Evolutionary conservation across 305 asterid species (phyloP).

Genomic region (Fraxinus sp.): DNA sequence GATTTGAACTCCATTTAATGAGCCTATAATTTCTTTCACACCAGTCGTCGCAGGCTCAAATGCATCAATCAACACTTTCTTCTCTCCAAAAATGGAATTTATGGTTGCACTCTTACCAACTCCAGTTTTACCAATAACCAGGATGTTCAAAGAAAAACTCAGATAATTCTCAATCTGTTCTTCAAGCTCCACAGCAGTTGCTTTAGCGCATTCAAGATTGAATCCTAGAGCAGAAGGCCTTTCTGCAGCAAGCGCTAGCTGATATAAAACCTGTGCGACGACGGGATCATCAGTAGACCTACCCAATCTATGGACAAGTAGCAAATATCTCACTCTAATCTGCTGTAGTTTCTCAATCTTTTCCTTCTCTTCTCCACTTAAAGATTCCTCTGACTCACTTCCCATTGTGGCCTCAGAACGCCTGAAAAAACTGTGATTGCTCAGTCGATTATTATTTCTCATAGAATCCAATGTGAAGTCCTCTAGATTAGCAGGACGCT

Average conservation of each 20-base stretch:
- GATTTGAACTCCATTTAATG: slow-evolving; percentile 50
- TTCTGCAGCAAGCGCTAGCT: slow-evolving; percentile 41
- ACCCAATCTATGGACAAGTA: slow-evolving; percentile 48
- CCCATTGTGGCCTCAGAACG: not conserved
- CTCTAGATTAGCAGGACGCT: slow-evolving; percentile 18
- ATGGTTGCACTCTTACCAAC: slow-evolving; percentile 96
- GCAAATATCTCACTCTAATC: slow-evolving; percentile 45
- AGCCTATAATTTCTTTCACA: slow-evolving; percentile 53
- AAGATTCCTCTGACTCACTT: slow-evolving; percentile 30
- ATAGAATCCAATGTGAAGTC: slow-evolving; percentile 27
- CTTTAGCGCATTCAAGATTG: slow-evolving; percentile 38
- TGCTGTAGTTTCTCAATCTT: slow-evolving; percentile 44
- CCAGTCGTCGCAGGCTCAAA: slow-evolving; percentile 64
- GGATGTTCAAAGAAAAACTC: slow-evolving; percentile 44
- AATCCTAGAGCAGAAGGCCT: slow-evolving; percentile 30
- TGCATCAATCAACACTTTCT: slow-evolving; percentile 44
- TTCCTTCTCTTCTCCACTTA: slow-evolving; percentile 42
- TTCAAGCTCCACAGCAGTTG: slow-evolving; percentile 41
- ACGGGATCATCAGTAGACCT: slow-evolving; percentile 44
- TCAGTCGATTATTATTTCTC: slow-evolving; percentile 26
- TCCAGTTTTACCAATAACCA: slow-evolving; percentile 86
- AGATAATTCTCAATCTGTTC: slow-evolving; percentile 32
- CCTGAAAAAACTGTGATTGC: not conserved
- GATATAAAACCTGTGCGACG: slow-evolving; percentile 45
- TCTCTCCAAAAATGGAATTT: slow-evolving; percentile 71